Percentiles rank a stretch among this genome's conserved stretches.
phyloP scores from a whole-genome alignment of 164 flowering plant species.

The Nelumbo lutea region DNA sequence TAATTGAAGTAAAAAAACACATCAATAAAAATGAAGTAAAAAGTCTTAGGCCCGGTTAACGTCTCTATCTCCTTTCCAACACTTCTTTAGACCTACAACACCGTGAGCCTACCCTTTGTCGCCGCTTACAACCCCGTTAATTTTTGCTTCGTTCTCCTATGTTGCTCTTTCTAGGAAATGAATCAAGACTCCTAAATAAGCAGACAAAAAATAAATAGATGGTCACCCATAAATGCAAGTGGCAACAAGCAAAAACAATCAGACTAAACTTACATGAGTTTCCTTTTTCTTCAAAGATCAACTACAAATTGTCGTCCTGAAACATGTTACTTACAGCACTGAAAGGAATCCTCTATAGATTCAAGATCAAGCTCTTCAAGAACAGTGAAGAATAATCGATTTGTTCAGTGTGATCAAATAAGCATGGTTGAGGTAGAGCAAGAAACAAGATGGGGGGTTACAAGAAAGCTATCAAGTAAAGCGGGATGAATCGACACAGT shows the following conservation, averaged over 20 bases:
- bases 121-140: no score
- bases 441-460: no score
- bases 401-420: not conserved
- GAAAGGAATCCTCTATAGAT: not conserved
- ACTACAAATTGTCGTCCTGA: slow-evolving; percentile 89
- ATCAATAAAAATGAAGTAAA: no score
- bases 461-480: not conserved
- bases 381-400: not conserved
- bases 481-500: not conserved
- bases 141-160: no score
- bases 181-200: no score
- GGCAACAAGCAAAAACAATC: not conserved
- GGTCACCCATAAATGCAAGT: not conserved
- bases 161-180: no score
- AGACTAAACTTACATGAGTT: slow-evolving; percentile 40
- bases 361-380: not conserved
- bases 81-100: no score
- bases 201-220: not conserved
- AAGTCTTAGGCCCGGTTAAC: no score
- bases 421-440: not conserved
- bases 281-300: slow-evolving; percentile 72
- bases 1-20: no score
- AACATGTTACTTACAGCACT: slow-evolving; percentile 80
- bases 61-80: no score
- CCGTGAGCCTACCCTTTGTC: no score